Evolutionary conservation across 306 rosid genomes (phyloP).

Genomic region (Quercus bicolor): DNA sequence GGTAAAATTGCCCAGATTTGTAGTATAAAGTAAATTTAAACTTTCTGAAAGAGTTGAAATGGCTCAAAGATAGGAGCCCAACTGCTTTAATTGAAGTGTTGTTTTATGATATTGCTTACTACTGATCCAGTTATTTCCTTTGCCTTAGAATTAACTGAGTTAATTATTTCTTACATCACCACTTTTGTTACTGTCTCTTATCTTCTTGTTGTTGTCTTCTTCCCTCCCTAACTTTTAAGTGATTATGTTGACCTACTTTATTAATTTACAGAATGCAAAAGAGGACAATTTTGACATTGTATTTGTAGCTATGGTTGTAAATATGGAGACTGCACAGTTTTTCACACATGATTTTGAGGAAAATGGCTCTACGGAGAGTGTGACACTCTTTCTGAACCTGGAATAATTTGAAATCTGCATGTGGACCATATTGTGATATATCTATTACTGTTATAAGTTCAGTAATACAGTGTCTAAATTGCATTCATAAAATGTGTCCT

Average conservation of each 20-base stretch:
- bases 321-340: constrained; percentile 99
- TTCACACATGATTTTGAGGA: constrained; percentile 98
- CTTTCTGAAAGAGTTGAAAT: too few species aligned
- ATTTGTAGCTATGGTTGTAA: constrained; percentile 99
- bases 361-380: constrained; percentile 99
- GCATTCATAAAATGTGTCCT: constrained; percentile 11
- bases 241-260: constrained; percentile 8
- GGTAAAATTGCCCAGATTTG: too few species aligned
- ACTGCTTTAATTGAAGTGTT: too few species aligned
- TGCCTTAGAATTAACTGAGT: neutral
- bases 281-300: constrained; percentile 98
- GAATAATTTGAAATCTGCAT: constrained; percentile 27
- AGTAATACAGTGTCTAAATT: constrained; percentile 1
- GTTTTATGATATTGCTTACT: too few species aligned
- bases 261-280: constrained; percentile 55
- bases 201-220: neutral
- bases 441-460: neutral
- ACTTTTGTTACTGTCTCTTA: neutral
- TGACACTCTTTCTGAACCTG: constrained; percentile 67
- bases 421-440: neutral
- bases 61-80: too few species aligned
- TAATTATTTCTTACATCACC: neutral
- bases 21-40: too few species aligned
- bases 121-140: constrained; percentile 2
- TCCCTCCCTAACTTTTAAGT: neutral